Percentiles rank a stretch among this genome's conserved stretches.
Evolutionary conservation across 495 filamentous ascomycete genomes (phyloP).

Genomic region (Clavariopsis aquatica): DNA sequence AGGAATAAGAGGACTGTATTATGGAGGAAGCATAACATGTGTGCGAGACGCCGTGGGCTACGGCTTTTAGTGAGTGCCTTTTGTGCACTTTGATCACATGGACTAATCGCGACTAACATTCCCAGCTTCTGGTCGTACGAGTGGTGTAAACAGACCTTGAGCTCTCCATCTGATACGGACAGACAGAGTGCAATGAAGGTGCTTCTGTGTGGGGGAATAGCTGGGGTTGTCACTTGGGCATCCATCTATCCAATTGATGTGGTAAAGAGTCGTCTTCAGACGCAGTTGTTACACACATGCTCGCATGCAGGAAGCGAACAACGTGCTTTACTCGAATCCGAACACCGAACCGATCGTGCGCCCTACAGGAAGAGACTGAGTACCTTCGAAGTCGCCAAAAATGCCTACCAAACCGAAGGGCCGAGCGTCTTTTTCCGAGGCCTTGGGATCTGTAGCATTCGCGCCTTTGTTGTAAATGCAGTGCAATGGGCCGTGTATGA

Average conservation of each 20-base stretch:
- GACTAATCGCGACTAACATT: background rate
- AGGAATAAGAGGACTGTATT: slow-evolving; percentile 72
- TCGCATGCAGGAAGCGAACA: background rate
- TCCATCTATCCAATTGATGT: slow-evolving; percentile 88
- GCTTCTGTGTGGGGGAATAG: slow-evolving; percentile 78
- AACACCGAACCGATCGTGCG: background rate
- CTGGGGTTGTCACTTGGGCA: slow-evolving; percentile 81
- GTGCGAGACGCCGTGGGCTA: slow-evolving; percentile 83
- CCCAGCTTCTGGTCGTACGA: slow-evolving; percentile 83
- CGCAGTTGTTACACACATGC: slow-evolving; percentile 48
- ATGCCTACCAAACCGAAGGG: slow-evolving; percentile 67
- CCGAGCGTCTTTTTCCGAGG: slow-evolving; percentile 72
- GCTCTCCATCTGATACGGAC: slow-evolving; percentile 43
- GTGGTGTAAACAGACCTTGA: slow-evolving; percentile 59
- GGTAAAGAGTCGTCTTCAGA: slow-evolving; percentile 83
- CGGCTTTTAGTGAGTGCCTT: slow-evolving; percentile 79
- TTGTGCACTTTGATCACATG: slow-evolving; percentile 6
- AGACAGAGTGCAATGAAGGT: slow-evolving; percentile 61
- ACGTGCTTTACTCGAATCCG: slow-evolving; percentile 12
- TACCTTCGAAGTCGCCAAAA: slow-evolving; percentile 61
- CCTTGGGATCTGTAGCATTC: slow-evolving; percentile 71
- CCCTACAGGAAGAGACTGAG: slow-evolving; percentile 44
- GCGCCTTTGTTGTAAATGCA: slow-evolving; percentile 85
- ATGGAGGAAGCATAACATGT: slow-evolving; percentile 75
- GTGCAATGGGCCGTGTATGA: slow-evolving; percentile 85